Evolutionary conservation across 2,329 filamentous ascomycete species (phyloP).

Genomic region (Pseudogymnoascus sp.): DNA sequence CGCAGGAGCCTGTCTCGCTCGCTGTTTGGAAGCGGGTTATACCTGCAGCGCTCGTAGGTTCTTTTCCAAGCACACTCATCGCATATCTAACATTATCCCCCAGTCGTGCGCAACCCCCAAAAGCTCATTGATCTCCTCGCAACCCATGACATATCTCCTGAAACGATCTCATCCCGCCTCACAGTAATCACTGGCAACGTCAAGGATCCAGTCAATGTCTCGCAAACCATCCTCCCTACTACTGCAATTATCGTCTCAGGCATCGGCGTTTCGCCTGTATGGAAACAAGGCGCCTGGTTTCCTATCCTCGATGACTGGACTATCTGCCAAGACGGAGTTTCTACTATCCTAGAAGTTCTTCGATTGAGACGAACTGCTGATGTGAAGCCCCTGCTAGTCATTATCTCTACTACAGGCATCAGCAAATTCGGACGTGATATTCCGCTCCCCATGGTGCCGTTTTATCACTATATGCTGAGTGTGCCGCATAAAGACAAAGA

Average conservation of each 20-base stretch:
- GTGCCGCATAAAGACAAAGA: conserved; percentile 42
- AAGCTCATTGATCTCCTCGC: conserved; percentile 37
- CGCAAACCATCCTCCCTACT: conserved; percentile 30
- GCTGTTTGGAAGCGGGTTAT: conserved; percentile 39
- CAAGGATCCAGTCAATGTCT: conserved; percentile 34
- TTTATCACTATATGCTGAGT: conserved; percentile 37
- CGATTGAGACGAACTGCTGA: neutral
- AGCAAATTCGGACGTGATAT: conserved; percentile 33
- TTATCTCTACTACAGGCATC: conserved; percentile 39
- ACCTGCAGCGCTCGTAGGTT: conserved; percentile 34
- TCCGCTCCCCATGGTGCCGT: conserved; percentile 35
- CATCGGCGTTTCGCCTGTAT: conserved; percentile 36
- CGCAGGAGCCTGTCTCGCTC: conserved; percentile 40
- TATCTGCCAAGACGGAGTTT: conserved; percentile 41
- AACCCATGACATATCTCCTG: conserved; percentile 11
- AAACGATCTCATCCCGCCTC: conserved; percentile 31
- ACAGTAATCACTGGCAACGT: conserved; percentile 42
- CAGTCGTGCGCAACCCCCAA: conserved; percentile 41
- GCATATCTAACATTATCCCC: neutral
- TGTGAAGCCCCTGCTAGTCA: conserved; percentile 33
- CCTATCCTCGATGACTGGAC: conserved; percentile 37
- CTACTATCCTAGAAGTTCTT: conserved; percentile 34
- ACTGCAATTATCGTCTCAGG: conserved; percentile 36
- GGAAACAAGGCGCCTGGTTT: conserved; percentile 22
- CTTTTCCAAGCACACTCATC: neutral